A percentile compares a stretch with the other conserved stretches of the same genome.
Evolutionary conservation across 2,329 filamentous ascomycete genomes (phyloP).

Genomic region (Pseudonectria buxi): DNA sequence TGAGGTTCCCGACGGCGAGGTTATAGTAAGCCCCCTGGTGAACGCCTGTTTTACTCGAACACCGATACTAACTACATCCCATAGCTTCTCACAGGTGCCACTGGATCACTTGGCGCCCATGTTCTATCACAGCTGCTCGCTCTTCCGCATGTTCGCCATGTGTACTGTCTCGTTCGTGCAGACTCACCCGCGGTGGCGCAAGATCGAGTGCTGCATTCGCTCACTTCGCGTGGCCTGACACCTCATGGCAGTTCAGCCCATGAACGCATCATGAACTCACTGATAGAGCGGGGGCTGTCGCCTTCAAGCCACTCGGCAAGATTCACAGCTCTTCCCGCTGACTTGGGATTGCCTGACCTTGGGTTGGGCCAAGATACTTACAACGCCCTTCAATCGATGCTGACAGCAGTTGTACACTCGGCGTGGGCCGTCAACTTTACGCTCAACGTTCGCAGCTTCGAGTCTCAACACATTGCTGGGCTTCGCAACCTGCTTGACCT

Average conservation of each 20-base stretch:
- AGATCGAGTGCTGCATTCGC: conserved; percentile 22
- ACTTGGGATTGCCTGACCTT: conserved; percentile 34
- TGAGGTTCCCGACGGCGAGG: conserved; percentile 20
- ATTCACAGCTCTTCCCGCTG: conserved; percentile 32
- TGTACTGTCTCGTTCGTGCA: conserved; percentile 45
- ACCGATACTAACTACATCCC: not conserved
- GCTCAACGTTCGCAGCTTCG: conserved; percentile 40
- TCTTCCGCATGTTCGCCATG: conserved; percentile 45
- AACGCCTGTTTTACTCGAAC: not conserved
- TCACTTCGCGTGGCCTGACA: conserved; percentile 27
- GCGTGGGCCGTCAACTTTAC: conserved; percentile 53
- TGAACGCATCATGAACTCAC: conserved; percentile 20
- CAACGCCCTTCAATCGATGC: conserved; percentile 18
- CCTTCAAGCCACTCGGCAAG: conserved; percentile 18
- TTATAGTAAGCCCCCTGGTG: conserved; percentile 24
- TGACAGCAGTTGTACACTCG: conserved; percentile 41
- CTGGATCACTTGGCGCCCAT: conserved; percentile 55
- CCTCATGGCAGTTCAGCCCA: conserved; percentile 11
- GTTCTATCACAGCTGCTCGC: conserved; percentile 51
- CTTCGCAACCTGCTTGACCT: conserved; percentile 38
- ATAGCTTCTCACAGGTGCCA: conserved; percentile 52
- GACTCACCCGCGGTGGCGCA: conserved; percentile 25
- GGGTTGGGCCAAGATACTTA: conserved; percentile 28
- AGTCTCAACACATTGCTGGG: conserved; percentile 37
- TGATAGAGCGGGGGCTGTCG: conserved; percentile 23